A percentile compares a stretch with the other conserved stretches of the same genome.
These are phyloP conservation scores for Porpolomopsis calyptriformis DNA, from an alignment of 768 basidiomycete species.

Conservation along the genomic window DNA sequence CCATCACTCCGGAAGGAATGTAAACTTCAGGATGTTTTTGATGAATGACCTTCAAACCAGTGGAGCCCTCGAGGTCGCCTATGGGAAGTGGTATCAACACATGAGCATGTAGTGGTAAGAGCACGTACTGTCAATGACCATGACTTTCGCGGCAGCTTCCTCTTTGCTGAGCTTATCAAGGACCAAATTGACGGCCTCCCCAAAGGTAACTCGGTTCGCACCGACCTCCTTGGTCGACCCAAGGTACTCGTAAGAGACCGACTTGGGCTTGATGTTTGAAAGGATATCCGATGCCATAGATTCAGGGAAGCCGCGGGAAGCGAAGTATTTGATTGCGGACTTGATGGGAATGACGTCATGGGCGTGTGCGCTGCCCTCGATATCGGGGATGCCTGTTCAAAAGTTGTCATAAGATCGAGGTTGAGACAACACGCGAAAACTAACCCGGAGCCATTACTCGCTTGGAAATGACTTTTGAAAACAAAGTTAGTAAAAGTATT, in stretches of 20 bases:
- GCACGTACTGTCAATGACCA: constrained; percentile 77
- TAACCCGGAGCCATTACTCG: constrained; percentile 50
- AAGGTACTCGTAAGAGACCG: constrained; percentile 47
- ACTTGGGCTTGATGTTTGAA: constrained; percentile 48
- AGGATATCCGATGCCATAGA: constrained; percentile 39
- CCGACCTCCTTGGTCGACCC: constrained; percentile 67
- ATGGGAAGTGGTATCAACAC: background rate
- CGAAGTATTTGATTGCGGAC: constrained; percentile 65
- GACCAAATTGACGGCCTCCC: constrained; percentile 72
- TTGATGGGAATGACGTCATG: constrained; percentile 84
- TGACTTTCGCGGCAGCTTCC: constrained; percentile 66
- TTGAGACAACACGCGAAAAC: background rate
- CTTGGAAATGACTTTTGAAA: constrained; percentile 51
- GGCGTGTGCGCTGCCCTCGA: constrained; percentile 70
- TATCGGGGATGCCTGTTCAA: constrained; percentile 42
- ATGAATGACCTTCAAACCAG: constrained; percentile 79
- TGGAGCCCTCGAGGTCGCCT: constrained; percentile 85
- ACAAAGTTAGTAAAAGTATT: background rate
- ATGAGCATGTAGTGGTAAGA: no score
- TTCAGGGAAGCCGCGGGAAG: constrained; percentile 48
- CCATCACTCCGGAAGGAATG: constrained; percentile 78
- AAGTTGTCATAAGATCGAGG: background rate
- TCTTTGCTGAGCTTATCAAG: constrained; percentile 67
- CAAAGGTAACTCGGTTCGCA: constrained; percentile 77
- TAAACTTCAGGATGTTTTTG: constrained; percentile 87